Conservation (phyloP, 768 basidiomycete species). For the Agaricus subrufescens region DNA sequence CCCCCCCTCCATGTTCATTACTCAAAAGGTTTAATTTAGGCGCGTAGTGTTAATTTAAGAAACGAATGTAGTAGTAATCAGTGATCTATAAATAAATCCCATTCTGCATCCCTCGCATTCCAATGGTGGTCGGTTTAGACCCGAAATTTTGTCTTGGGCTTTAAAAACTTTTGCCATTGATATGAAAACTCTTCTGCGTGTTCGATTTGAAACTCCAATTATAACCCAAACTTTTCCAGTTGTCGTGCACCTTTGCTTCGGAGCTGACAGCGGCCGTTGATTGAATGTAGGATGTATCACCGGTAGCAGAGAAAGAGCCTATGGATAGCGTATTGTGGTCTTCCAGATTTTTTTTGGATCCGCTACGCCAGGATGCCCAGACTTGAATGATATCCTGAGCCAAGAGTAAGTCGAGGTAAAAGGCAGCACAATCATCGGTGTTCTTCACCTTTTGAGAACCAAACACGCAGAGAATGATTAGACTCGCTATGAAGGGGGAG, state of each 20-base stretch:
- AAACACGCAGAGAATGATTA: background rate
- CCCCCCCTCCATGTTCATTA: no score
- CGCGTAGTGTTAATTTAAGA: no score
- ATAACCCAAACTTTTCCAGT: background rate
- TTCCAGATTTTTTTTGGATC: background rate
- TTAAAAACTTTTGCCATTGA: no score
- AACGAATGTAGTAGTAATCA: no score
- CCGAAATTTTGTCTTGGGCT: no score
- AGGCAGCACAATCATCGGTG: background rate
- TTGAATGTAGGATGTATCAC: no score
- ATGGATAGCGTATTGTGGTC: no score
- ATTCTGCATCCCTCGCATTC: no score
- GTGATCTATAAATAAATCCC: no score
- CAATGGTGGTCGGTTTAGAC: no score
- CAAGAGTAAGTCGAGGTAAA: background rate
- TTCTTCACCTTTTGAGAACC: slow-evolving; percentile 2
- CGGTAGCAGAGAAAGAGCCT: background rate
- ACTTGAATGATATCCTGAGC: slow-evolving; percentile 3
- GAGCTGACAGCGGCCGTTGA: background rate
- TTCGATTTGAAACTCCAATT: slow-evolving; percentile 2
- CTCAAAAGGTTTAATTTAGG: no score
- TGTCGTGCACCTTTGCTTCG: background rate
- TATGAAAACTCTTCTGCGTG: background rate
- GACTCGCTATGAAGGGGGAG: background rate
- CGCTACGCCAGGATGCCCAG: slow-evolving; percentile 3